Percentiles rank a stretch among this genome's conserved stretches.
Evolutionary conservation across 2,329 filamentous ascomycete species (phyloP).

Genomic region (Apiospora pterosperma): DNA sequence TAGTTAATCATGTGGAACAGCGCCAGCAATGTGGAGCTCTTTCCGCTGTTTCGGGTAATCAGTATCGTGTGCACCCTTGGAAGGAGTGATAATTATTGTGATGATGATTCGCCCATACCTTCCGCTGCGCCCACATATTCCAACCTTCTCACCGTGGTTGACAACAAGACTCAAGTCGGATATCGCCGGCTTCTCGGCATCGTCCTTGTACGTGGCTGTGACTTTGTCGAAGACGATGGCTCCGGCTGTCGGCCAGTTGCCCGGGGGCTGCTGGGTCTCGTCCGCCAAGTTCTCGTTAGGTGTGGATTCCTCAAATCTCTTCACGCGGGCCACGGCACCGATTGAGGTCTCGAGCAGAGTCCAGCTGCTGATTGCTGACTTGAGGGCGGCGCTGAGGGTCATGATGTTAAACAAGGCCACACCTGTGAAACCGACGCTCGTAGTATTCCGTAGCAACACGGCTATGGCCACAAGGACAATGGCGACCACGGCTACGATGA

Average conservation of each 20-base stretch:
- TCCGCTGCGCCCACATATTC: slow-evolving; percentile 30
- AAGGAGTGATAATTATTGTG: no score
- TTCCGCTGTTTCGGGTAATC: neutral
- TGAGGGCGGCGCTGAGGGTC: slow-evolving; percentile 5
- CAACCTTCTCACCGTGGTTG: slow-evolving; percentile 26
- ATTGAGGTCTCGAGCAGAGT: slow-evolving; percentile 8
- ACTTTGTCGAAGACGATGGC: neutral
- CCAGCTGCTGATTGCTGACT: slow-evolving; percentile 3
- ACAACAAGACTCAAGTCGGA: slow-evolving; percentile 11
- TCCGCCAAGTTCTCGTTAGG: neutral
- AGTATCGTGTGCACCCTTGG: neutral
- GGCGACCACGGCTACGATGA: slow-evolving; percentile 8
- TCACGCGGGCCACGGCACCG: slow-evolving; percentile 8
- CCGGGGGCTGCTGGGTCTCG: neutral
- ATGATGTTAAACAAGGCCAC: slow-evolving; percentile 9
- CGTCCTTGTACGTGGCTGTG: slow-evolving; percentile 2
- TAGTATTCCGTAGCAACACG: slow-evolving; percentile 10
- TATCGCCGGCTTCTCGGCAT: neutral
- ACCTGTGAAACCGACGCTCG: slow-evolving; percentile 15
- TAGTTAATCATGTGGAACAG: slow-evolving; percentile 4
- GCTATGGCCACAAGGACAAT: slow-evolving; percentile 10
- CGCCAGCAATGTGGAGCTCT: neutral
- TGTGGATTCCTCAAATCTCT: neutral
- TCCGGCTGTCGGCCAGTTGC: slow-evolving; percentile 3
- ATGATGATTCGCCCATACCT: slow-evolving; percentile 11